A percentile compares a stretch with the other conserved stretches of the same genome.
phyloP scores from a whole-genome alignment of 768 basidiomycete species.

The Termitomyces heimii region DNA sequence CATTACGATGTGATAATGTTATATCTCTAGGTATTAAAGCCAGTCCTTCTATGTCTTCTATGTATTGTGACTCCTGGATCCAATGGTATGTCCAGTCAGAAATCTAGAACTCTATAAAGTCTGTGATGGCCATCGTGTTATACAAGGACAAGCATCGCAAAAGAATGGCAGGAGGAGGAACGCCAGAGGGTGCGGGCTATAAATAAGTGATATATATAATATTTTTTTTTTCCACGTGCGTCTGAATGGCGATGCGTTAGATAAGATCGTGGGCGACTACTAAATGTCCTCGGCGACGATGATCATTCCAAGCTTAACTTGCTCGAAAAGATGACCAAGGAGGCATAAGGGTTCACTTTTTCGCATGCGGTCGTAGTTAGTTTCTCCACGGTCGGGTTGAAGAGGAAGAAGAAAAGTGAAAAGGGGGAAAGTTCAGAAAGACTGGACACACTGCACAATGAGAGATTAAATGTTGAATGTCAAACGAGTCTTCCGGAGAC shows the following conservation, averaged over 20 bases:
- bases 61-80: constrained; percentile 5
- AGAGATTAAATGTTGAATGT: too few relatives aligned
- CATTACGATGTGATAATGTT: constrained; percentile 11
- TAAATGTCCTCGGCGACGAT: too few relatives aligned
- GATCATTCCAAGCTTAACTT: too few relatives aligned
- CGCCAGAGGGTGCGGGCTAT: not conserved
- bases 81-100: not conserved
- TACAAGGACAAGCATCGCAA: constrained; percentile 45
- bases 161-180: not conserved
- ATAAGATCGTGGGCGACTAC: too few relatives aligned
- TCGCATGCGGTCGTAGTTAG: too few relatives aligned
- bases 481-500: too few relatives aligned
- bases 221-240: constrained; percentile 14
- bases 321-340: too few relatives aligned
- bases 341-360: too few relatives aligned
- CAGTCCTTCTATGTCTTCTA: constrained; percentile 10
- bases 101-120: constrained; percentile 14
- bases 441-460: too few relatives aligned
- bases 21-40: constrained; percentile 4
- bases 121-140: constrained; percentile 36
- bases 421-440: too few relatives aligned
- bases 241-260: not conserved
- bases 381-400: too few relatives aligned
- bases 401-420: too few relatives aligned
- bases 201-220: constrained; percentile 8